Conservation (phyloP, 2,329 filamentous ascomycete genomes). For the Bipolaris sorokiniana region DNA sequence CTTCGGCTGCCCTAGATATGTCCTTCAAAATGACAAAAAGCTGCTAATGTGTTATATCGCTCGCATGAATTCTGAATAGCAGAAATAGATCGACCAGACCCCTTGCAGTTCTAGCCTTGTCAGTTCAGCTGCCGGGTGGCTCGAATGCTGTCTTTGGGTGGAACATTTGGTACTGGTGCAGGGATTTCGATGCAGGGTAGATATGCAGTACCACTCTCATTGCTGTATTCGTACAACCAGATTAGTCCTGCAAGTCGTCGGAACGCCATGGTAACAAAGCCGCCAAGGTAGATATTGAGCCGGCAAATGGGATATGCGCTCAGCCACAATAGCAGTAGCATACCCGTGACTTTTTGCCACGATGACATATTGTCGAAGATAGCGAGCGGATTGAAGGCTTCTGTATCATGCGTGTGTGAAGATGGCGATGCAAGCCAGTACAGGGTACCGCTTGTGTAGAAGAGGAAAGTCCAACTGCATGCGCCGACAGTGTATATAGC, state of each 20-base stretch:
- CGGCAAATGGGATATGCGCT: slow-evolving; percentile 26
- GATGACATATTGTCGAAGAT: slow-evolving; percentile 10
- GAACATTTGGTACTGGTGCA: neutral
- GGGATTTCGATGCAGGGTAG: slow-evolving; percentile 32
- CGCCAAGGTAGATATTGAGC: slow-evolving; percentile 22
- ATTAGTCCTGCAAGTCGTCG: slow-evolving; percentile 13
- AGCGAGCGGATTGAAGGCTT: neutral
- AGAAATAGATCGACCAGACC: neutral
- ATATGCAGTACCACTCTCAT: slow-evolving; percentile 14
- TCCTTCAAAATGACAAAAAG: neutral
- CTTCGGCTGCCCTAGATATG: neutral
- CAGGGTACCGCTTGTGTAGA: slow-evolving; percentile 24
- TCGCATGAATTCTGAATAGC: neutral
- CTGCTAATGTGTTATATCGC: neutral
- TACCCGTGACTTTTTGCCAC: slow-evolving; percentile 22
- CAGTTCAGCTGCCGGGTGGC: neutral
- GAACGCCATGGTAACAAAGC: slow-evolving; percentile 1
- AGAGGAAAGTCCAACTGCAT: slow-evolving; percentile 24
- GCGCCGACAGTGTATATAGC: slow-evolving; percentile 25
- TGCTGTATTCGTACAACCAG: slow-evolving; percentile 25
- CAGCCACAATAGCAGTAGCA: slow-evolving; percentile 25
- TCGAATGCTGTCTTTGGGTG: neutral
- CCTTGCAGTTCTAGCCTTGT: neutral
- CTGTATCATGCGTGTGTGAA: neutral
- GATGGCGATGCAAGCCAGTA: slow-evolving; percentile 17